phyloP scores from a whole-genome alignment of 176 grass and related monocot species.

The Triticum timopheevii region DNA sequence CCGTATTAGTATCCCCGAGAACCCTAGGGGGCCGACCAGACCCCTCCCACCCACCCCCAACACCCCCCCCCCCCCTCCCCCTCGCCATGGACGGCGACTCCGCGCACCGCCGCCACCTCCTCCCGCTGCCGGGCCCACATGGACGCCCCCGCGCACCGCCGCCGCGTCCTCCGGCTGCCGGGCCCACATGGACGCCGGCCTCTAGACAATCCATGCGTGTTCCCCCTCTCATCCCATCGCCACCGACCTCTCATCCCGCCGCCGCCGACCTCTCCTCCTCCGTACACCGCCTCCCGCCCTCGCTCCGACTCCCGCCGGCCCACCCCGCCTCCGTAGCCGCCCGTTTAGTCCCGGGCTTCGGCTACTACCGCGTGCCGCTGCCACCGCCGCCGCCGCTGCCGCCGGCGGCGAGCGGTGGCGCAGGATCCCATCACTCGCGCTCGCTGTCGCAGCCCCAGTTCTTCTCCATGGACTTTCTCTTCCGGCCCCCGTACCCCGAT shows the following conservation, averaged over 20 bases:
- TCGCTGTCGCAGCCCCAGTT: slow-evolving; percentile 35
- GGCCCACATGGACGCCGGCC: neutral
- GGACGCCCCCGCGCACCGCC: slow-evolving; percentile 5
- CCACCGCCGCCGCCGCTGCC: slow-evolving; percentile 7
- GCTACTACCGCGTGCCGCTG: slow-evolving; percentile 22
- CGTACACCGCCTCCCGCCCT: neutral
- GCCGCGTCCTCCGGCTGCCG: neutral
- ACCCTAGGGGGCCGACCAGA: no score
- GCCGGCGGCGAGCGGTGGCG: neutral
- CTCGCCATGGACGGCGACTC: neutral
- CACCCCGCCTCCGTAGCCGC: neutral
- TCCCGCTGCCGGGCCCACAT: neutral
- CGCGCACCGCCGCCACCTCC: neutral
- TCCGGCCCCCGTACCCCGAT: slow-evolving; percentile 2
- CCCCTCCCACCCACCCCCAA: neutral
- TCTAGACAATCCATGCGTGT: neutral
- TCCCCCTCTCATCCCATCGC: neutral
- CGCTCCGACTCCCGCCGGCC: slow-evolving; percentile 1
- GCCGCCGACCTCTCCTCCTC: slow-evolving; percentile 11
- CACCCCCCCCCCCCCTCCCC: no score
- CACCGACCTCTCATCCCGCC: neutral
- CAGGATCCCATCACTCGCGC: slow-evolving; percentile 35
- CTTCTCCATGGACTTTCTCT: slow-evolving; percentile 41
- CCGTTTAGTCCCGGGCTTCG: slow-evolving; percentile 15
- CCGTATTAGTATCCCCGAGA: no score